Conservation (phyloP, 305 asterid species). For the Vinca major region DNA sequence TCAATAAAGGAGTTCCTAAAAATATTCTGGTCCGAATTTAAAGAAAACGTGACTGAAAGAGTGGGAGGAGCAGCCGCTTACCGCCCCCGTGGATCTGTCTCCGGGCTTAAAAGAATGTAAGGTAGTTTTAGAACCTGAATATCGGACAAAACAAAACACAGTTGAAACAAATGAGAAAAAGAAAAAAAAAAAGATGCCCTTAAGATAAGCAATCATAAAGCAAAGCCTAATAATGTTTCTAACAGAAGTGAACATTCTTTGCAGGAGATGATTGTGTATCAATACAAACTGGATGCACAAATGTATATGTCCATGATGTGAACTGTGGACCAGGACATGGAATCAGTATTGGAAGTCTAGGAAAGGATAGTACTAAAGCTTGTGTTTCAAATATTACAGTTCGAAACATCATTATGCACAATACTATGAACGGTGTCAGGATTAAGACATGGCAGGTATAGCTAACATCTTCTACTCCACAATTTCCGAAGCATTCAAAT, state of each 20-base stretch:
- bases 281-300: constrained; percentile 92
- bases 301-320: constrained; percentile 66
- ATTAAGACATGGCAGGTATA: constrained; percentile 97
- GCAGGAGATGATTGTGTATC: constrained; percentile 97
- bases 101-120: too few relatives aligned
- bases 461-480: background rate
- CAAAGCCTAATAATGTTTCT: background rate
- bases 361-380: constrained; percentile 76
- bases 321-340: constrained; percentile 99
- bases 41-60: too few relatives aligned
- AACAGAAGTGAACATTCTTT: background rate
- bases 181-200: background rate
- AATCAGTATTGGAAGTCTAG: constrained; percentile 88
- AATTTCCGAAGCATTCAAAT: background rate
- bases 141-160: too few relatives aligned
- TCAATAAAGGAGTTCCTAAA: too few relatives aligned
- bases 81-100: too few relatives aligned
- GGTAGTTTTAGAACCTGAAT: too few relatives aligned
- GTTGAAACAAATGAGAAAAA: background rate
- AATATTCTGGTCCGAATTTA: too few relatives aligned
- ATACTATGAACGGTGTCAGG: constrained; percentile 86
- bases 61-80: too few relatives aligned
- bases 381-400: constrained; percentile 93
- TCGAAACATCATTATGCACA: constrained; percentile 56
- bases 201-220: background rate